Evolutionary conservation across 2,329 filamentous ascomycete genomes (phyloP), one percentile per base, ranked within the genome.

Genomic region (Fusarium pseudoanthophilum): DNA sequence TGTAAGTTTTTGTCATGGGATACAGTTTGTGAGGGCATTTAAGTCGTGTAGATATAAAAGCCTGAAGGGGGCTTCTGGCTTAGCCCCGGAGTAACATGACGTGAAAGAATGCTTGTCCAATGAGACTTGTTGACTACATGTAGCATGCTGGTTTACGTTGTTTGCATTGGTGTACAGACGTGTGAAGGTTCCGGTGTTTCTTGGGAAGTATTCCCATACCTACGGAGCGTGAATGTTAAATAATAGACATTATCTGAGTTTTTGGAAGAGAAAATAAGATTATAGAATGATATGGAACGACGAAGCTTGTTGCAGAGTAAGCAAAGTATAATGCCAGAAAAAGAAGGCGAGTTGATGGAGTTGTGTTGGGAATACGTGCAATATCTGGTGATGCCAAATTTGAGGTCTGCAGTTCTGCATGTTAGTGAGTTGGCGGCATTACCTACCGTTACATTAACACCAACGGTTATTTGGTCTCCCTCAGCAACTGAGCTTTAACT

Each of bases 301-400:
- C 6, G 18, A 15, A 4, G 13, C 16, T 15, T 13, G 11, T 13
- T 11, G 2, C 3, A 20, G 0, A 21, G 5, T 36, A 36, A 18
- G 13, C 3, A 6, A 36, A 36, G 10, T 11, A 26, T 21, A 7
- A 36, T 20, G 10, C 7, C 2, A 20, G 11, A 45, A 11, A 20
- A 45, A 26, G 11, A 45, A 45, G 11, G 6, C 1, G 4, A 26
- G 42, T 45, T 45, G 16, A 20, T 5, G 24, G 42, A 26, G 24
- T 40, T 40, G 1, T 40, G 20, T 13, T 40, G 11, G 37, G 20
- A n/a, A 51, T 11, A 51, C 34, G 4, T 24, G 2, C 21, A 4
- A 11, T 24, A 6, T 52, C 6, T 34, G 30, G 14, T 5, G n/a
- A 18, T 34, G 30, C 30, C 30, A 52, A 34, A 7, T 9, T 34